Evolutionary conservation across 768 basidiomycete species (phyloP), one percentile per base, ranked within the genome.

Genomic region (Pisolithus tinctorius): DNA sequence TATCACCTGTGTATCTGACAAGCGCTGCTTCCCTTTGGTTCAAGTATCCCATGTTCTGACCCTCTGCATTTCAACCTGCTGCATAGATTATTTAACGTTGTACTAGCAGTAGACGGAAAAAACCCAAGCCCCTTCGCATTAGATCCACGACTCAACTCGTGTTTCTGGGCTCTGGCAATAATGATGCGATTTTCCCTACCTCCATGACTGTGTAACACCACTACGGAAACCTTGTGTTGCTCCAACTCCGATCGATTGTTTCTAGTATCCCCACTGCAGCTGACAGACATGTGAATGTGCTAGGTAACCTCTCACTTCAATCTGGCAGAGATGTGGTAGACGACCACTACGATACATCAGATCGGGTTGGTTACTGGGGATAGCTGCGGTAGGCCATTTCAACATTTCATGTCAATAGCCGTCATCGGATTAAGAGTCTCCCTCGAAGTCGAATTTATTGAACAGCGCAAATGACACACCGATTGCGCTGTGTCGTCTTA

Each of bases 131-230:
- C 62, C 58, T 31, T 67, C 65, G 65, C 64, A 65, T 67, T 60
- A 61, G 64, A 47, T 45, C 8, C 58, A 51, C 59, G 65, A 67
- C 65, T 67, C 65, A 67, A 67, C 65, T 67, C 67, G 67, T 58
- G 54, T 13, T 29, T 55, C 55, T 63, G 64, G 64, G 66, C 58
- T 62, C 45, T 65, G 60, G 67, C 56, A 51, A 44, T 68, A 67
- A 68, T 66, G 57, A 64, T 66, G 64, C 62, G 64, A 68, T 55
- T 45, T 6, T 49, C 51, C 54, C 45, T 52, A 23, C 31, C 9
- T 46, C 2, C 23, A 43, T 11, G 25, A 5, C 17, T 25, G 17
- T 43, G 41, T 40, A n/a, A 42, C 16, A 37, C 36, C 8, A 16
- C 13, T 16, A 17, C 16, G 16, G 16, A 1, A 2, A 20, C n/a